phyloP scores from a whole-genome alignment of 768 basidiomycete genomes.

The Russula sp. region DNA sequence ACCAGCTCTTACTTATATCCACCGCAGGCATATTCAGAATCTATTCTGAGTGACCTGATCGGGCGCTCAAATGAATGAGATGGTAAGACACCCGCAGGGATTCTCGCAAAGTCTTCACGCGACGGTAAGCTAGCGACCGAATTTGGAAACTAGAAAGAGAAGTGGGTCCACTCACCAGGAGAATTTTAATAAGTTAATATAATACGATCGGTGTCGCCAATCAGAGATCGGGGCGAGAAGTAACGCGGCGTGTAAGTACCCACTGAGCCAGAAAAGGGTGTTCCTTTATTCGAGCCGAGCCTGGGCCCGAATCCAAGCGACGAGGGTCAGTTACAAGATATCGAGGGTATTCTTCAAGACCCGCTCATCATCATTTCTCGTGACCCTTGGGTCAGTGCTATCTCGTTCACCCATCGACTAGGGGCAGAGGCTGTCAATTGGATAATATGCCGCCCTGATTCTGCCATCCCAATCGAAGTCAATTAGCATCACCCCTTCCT shows the following conservation, averaged over 20 bases:
- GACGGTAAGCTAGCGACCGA: neutral
- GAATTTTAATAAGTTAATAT: neutral
- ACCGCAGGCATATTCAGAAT: too few relatives aligned
- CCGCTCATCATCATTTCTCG: too few relatives aligned
- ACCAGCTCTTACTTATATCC: neutral
- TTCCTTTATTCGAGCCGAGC: neutral
- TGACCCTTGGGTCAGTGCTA: too few relatives aligned
- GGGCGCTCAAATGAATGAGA: too few relatives aligned
- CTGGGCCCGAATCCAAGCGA: too few relatives aligned
- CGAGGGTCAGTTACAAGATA: neutral
- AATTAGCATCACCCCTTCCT: neutral
- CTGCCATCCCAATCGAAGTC: conserved; percentile 8
- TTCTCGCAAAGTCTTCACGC: neutral
- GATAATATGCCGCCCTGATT: too few relatives aligned
- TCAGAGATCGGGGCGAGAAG: neutral
- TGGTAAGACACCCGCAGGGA: too few relatives aligned
- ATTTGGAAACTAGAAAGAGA: conserved; percentile 8
- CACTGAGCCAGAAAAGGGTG: neutral
- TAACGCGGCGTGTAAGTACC: too few relatives aligned
- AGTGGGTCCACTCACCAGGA: neutral
- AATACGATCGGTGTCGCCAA: neutral
- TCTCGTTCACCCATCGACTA: neutral
- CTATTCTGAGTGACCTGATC: too few relatives aligned
- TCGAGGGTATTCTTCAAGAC: too few relatives aligned
- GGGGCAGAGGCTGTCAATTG: too few relatives aligned